Percentiles rank a stretch among this genome's conserved stretches.
phyloP scores from a whole-genome alignment of 805 yeast genomes.

The Zygosaccharomyces bisporus region DNA sequence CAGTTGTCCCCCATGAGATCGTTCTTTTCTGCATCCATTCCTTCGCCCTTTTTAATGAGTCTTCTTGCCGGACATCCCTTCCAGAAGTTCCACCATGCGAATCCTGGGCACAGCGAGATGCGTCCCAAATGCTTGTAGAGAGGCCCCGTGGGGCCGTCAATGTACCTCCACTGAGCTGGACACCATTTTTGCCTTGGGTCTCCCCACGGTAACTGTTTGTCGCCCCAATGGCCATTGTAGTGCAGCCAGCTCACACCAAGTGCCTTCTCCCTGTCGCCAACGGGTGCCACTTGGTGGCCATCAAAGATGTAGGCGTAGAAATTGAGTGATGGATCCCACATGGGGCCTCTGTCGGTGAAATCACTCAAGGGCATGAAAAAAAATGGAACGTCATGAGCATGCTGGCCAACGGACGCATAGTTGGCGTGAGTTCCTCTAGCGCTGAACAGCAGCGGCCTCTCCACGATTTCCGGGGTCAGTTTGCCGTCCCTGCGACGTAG shows the following conservation, averaged over 20 bases:
- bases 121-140: slow-evolving; percentile 70
- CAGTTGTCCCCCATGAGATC: slow-evolving; percentile 63
- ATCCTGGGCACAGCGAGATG: slow-evolving; percentile 69
- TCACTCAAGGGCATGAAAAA: slow-evolving; percentile 79
- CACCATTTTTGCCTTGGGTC: slow-evolving; percentile 86
- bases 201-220: slow-evolving; percentile 54
- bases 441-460: slow-evolving; percentile 74
- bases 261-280: slow-evolving; percentile 26
- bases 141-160: slow-evolving; percentile 94
- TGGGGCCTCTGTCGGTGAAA: slow-evolving; percentile 90
- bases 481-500: slow-evolving; percentile 82
- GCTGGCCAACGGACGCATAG: slow-evolving; percentile 93
- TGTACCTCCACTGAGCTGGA: slow-evolving; percentile 83
- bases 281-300: slow-evolving; percentile 47
- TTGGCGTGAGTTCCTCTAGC: slow-evolving; percentile 98
- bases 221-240: slow-evolving; percentile 89
- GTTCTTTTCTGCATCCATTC: slow-evolving; percentile 69
- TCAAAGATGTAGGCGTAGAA: slow-evolving; percentile 78
- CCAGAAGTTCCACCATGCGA: slow-evolving; percentile 92
- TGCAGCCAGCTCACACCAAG: slow-evolving; percentile 69
- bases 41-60: slow-evolving; percentile 76
- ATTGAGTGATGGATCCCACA: slow-evolving; percentile 91
- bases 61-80: slow-evolving; percentile 75
- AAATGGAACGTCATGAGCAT: slow-evolving; percentile 86
- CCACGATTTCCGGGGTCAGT: slow-evolving; percentile 57